phyloP scores from a whole-genome alignment of 2,329 filamentous ascomycete species.

The Sarocladium oryzae region DNA sequence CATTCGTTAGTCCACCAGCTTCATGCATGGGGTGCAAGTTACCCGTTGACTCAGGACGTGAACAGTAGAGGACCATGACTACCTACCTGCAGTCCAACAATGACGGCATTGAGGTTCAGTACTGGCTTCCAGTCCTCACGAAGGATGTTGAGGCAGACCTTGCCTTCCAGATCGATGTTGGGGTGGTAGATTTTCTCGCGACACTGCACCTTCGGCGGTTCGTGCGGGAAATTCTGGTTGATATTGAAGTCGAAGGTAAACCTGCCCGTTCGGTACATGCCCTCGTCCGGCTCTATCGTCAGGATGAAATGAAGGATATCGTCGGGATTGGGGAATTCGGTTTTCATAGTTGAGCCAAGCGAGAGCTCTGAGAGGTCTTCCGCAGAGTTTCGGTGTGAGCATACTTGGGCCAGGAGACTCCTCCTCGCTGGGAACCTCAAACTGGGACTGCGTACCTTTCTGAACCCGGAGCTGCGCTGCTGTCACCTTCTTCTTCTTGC shows the following conservation, averaged over 20 bases:
- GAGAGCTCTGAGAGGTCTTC: constrained; percentile 76
- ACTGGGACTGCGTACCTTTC: constrained; percentile 60
- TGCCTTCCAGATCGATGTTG: constrained; percentile 96
- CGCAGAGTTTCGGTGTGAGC: neutral
- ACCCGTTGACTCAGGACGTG: too few species aligned
- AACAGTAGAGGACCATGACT: neutral
- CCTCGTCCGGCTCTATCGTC: constrained; percentile 78
- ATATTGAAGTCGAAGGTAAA: constrained; percentile 92
- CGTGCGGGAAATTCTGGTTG: constrained; percentile 92
- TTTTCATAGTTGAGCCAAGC: constrained; percentile 73
- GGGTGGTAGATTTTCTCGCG: constrained; percentile 98
- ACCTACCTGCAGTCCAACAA: constrained; percentile 80
- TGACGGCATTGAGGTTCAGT: constrained; percentile 90
- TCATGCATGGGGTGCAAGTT: neutral
- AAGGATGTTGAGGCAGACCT: constrained; percentile 95
- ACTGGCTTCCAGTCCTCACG: constrained; percentile 99
- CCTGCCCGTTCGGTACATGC: constrained; percentile 76
- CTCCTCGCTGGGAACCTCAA: neutral
- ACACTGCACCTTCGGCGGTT: constrained; percentile 95
- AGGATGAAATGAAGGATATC: constrained; percentile 81
- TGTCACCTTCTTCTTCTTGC: constrained; percentile 98
- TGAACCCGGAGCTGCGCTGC: constrained; percentile 92
- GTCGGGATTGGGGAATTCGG: constrained; percentile 73
- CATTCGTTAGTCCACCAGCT: neutral
- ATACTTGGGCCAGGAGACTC: neutral